Conservation (phyloP, 495 filamentous ascomycete species). For the Aspergillus mulundensis region DNA sequence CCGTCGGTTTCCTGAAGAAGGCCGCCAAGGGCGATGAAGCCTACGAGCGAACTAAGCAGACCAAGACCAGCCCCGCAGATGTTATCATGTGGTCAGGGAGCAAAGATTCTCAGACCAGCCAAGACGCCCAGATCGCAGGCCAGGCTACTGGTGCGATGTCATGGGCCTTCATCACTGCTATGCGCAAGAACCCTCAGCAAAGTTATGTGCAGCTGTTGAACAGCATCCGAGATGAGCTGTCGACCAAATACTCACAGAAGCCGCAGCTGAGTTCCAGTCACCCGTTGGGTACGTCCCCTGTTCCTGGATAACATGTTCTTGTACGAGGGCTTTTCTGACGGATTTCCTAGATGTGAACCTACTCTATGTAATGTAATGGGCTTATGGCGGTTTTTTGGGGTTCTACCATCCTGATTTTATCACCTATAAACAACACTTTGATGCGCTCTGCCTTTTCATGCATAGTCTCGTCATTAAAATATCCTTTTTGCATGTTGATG, state of each 20-base stretch:
- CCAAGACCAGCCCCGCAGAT: constrained; percentile 92
- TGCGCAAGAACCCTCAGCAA: constrained; percentile 97
- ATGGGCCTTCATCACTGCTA: constrained; percentile 88
- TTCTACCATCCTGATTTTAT: no score
- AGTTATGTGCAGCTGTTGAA: constrained; percentile 95
- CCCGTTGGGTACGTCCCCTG: constrained; percentile 70
- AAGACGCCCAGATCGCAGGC: constrained; percentile 62
- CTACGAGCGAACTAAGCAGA: constrained; percentile 72
- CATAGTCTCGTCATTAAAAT: constrained; percentile 5
- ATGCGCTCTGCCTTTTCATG: neutral
- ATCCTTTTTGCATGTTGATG: constrained; percentile 2
- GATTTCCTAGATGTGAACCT: constrained; percentile 53
- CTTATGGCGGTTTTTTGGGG: neutral
- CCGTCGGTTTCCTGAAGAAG: constrained; percentile 90
- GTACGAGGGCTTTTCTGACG: constrained; percentile 20
- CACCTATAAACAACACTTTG: neutral
- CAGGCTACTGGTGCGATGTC: constrained; percentile 98
- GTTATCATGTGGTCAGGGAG: constrained; percentile 97
- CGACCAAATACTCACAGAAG: constrained; percentile 88
- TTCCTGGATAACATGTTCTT: constrained; percentile 18
- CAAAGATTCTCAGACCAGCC: constrained; percentile 89
- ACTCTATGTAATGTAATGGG: constrained; percentile 60
- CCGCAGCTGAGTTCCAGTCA: constrained; percentile 96
- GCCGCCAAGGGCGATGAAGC: constrained; percentile 79
- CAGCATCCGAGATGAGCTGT: constrained; percentile 88